Evolutionary conservation across 306 rosid species (phyloP), one percentile per base, ranked within the genome.

Genomic region (Ochetophila trinervis): DNA sequence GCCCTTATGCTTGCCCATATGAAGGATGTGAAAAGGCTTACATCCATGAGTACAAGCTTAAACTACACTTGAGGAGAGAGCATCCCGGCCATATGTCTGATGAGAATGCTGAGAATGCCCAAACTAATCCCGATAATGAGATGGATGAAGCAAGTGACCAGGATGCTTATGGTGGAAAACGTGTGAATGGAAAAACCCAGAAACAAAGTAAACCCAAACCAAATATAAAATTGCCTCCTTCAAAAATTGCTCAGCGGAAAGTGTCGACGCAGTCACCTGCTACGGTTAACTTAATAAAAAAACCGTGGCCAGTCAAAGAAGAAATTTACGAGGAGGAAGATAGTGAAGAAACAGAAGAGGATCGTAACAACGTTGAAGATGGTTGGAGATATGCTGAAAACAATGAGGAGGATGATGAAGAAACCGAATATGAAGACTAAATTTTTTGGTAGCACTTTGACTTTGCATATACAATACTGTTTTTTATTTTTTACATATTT

Each of bases 261-360:
- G 90, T 84, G n/a, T 66, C 90, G 0, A 60, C 83, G 22, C 86
- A 84, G 15, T 27, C 93, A 54, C 76, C 82, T n/a, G 76, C 82
- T 34, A 57, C 83, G 20, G 62, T 79, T 55, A 79, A 60, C 71
- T 73, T 74, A 17, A 54, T 68, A 53, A 93, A 93, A 70, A 93
- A 84, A 42, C 74, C 90, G 34, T 93, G 98, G 98, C 82, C 90
- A 0, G 82, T 74, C 65, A 87, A 87, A 76, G 95, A 84, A 27
- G 97, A 89, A 64, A 69, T 72, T 22, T 87, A 58, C 1, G 93
- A 91, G 68, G 90, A 83, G 52, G 96, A 88, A 76, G 98, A 93
- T 58, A 93, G 97, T 19, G 99, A 93, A 86, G 99, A 93, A 80
- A 93, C 99, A 0, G 99, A 93, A 70, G 97, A 93, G 78, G 97